phyloP scores from a whole-genome alignment of 768 basidiomycete species.

The Panellus pusillus region DNA sequence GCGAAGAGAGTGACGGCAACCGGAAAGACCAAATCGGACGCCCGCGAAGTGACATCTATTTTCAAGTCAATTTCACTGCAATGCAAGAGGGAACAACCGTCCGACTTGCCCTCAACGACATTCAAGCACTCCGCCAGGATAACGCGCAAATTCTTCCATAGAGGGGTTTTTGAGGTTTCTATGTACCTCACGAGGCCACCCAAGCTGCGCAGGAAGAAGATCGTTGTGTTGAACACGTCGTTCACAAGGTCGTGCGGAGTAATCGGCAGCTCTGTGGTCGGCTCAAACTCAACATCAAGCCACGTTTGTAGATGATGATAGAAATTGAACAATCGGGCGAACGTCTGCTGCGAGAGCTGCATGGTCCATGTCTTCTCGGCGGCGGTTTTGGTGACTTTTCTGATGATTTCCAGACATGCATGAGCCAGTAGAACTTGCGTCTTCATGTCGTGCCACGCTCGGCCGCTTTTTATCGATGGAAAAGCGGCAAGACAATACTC shows the following conservation, averaged over 20 bases:
- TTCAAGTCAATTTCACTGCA: conserved; percentile 6
- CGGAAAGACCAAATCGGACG: conserved; percentile 36
- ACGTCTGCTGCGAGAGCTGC: conserved; percentile 49
- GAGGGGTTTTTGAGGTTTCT: conserved; percentile 30
- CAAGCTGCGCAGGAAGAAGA: conserved; percentile 48
- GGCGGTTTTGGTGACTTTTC: conserved; percentile 43
- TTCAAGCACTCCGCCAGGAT: conserved; percentile 44
- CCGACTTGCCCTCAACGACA: conserved; percentile 39
- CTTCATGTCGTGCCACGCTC: conserved; percentile 51
- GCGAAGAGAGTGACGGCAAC: conserved; percentile 41
- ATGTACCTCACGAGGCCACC: conserved; percentile 35
- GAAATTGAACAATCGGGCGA: conserved; percentile 53
- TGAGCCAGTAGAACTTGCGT: conserved; percentile 60
- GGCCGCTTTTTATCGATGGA: conserved; percentile 48
- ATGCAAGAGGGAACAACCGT: conserved; percentile 1
- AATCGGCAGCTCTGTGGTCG: conserved; percentile 35
- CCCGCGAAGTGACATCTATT: conserved; percentile 35
- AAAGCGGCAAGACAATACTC: conserved; percentile 56
- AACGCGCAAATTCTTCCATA: conserved; percentile 43
- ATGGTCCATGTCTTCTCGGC: conserved; percentile 46
- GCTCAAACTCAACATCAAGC: conserved; percentile 45
- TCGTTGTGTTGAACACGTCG: conserved; percentile 43
- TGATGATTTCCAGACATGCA: conserved; percentile 53
- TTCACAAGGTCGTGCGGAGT: conserved; percentile 51
- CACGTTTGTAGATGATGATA: conserved; percentile 60